A percentile compares a stretch with the other conserved stretches of the same genome.
These are phyloP conservation scores for Phytophthora citrophthora DNA, from an alignment of 352 stramenopile genomes.

Conservation along the genomic window DNA sequence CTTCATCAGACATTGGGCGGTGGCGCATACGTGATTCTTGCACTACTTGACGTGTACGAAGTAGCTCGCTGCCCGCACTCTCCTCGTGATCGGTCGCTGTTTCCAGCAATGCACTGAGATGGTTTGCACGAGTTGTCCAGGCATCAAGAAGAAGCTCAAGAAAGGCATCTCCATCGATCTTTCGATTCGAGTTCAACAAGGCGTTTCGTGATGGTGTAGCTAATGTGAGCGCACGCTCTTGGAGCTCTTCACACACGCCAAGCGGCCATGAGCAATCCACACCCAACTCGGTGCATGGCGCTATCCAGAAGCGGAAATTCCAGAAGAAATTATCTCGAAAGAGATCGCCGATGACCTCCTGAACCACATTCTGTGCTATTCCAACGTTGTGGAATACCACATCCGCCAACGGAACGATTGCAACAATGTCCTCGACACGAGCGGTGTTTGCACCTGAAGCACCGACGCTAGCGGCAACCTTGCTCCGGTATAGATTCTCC, in stretches of 20 bases:
- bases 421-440: slow-evolving; percentile 34
- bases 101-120: slow-evolving; percentile 58
- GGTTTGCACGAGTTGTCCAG: slow-evolving; percentile 65
- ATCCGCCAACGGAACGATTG: slow-evolving; percentile 34
- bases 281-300: slow-evolving; percentile 62
- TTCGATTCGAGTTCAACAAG: slow-evolving; percentile 59
- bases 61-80: slow-evolving; percentile 17
- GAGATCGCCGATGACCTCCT: slow-evolving; percentile 66
- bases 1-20: slow-evolving; percentile 38
- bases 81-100: slow-evolving; percentile 66
- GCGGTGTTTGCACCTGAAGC: slow-evolving; percentile 26
- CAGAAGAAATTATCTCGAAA: slow-evolving; percentile 82
- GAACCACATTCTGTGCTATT: slow-evolving; percentile 57
- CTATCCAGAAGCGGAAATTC: slow-evolving; percentile 80
- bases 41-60: slow-evolving; percentile 44
- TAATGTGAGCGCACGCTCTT: slow-evolving; percentile 55
- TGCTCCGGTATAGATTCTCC: slow-evolving; percentile 67
- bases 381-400: slow-evolving; percentile 81
- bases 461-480: slow-evolving; percentile 33
- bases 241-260: slow-evolving; percentile 59
- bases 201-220: slow-evolving; percentile 57
- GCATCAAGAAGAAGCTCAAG: slow-evolving; percentile 65
- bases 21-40: slow-evolving; percentile 54
- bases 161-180: slow-evolving; percentile 82
- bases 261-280: slow-evolving; percentile 61